These are phyloP conservation scores for Aspergillus olivimuriae DNA, from an alignment of 495 filamentous ascomycete genomes.

Conservation along the genomic window DNA sequence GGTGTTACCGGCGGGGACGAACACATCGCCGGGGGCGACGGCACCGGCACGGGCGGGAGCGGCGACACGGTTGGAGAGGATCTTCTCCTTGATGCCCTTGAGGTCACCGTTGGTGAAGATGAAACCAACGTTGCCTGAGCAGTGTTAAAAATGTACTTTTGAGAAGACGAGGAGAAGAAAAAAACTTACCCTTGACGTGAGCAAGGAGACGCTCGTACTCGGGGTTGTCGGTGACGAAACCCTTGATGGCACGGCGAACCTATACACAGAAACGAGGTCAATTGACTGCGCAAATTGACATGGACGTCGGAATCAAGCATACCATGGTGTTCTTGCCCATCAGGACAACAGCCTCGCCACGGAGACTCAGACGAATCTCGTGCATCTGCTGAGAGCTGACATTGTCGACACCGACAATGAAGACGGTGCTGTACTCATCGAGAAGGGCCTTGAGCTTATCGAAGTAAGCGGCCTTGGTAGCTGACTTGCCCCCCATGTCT, in stretches of 20 bases:
- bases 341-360: conserved; percentile 84
- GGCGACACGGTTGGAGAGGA: conserved; percentile 92
- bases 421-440: conserved; percentile 88
- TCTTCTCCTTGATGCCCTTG: conserved; percentile 85
- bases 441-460: conserved; percentile 95
- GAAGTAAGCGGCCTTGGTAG: conserved; percentile 96
- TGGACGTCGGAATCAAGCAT: conserved; percentile 14
- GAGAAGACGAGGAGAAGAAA: neutral
- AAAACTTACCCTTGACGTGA: conserved; percentile 68
- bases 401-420: conserved; percentile 97
- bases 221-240: conserved; percentile 81
- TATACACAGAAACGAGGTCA: conserved; percentile 24
- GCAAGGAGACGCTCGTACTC: conserved; percentile 97
- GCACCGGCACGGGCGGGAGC: conserved; percentile 97
- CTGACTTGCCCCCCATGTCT: conserved; percentile 99
- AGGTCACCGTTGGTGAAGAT: conserved; percentile 98
- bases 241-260: conserved; percentile 96
- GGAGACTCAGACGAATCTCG: conserved; percentile 89
- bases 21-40: conserved; percentile 83
- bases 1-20: conserved; percentile 93
- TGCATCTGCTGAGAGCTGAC: conserved; percentile 99
- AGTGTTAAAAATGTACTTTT: too few species aligned
- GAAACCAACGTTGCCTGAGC: conserved; percentile 86
- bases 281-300: conserved; percentile 1
- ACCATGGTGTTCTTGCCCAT: conserved; percentile 99